Evolutionary conservation across 2,329 filamentous ascomycete species (phyloP), one percentile per base, ranked within the genome.

Genomic region (Exophiala sp.): DNA sequence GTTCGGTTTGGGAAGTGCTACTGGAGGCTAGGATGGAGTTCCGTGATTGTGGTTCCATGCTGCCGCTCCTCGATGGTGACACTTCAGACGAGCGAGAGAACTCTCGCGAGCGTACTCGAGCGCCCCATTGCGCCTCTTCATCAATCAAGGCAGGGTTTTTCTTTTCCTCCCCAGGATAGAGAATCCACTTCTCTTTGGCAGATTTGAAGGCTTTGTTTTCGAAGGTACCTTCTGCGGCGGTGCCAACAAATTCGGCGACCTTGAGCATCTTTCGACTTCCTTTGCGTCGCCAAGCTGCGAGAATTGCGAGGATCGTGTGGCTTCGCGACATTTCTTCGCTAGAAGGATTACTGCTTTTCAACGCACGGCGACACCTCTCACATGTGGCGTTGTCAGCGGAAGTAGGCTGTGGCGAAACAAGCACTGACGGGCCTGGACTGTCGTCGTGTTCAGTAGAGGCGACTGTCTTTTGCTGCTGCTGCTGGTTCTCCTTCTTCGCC

Each of bases 221-320:
- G 12, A 43, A 43, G 9, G 41, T 43, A 20, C 29, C 41, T 6
- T 43, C 21, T 3, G 41, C 18, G 12, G 47, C 47, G 36, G 47
- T 50, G 47, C 47, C 40, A 12, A 44, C 29, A 14, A 16, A 45
- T 12, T 34, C 35, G 21, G 39, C 39, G 18, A 53, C n/a, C 24
- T 36, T 20, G 18, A 34, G 24, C 42, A 48, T 47, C 14, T 38
- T 24, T 14, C 46, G 46, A 20, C 18, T 29, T 3, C 46, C 46
- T 40, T 39, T n/a, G 9, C 33, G 16, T 39, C 46, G 46, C 46
- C 46, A 48, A 14, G 24, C 35, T 8, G 35, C 18, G 18, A 48
- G 46, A 14, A 14, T 10, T 5, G 6, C 24, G 3, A 48, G 8
- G 20, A 29, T 24, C n/a, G 14, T 43, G 11, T 32, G 18, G 7